phyloP scores from a whole-genome alignment of 768 basidiomycete genomes.

The Goffeauzyma gilvescens region DNA sequence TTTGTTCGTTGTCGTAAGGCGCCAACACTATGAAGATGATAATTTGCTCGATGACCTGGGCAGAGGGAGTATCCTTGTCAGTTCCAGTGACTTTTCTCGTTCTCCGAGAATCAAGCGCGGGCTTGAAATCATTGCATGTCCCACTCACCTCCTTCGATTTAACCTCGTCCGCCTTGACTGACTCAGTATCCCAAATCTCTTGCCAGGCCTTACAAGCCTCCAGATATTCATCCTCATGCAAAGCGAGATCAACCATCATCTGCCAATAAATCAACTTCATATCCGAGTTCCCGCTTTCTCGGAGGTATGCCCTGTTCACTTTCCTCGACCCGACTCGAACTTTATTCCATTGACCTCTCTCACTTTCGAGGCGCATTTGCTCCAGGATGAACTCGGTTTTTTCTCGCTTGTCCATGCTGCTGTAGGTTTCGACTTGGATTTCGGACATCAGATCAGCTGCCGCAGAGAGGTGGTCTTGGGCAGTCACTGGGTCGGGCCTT shows the following conservation, averaged over 20 bases:
- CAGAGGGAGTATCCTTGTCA: conserved; percentile 38
- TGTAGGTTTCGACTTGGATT: conserved; percentile 84
- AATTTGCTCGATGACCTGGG: conserved; percentile 77
- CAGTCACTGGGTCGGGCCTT: conserved; percentile 35
- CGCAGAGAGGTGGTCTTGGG: conserved; percentile 48
- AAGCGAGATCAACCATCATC: conserved; percentile 84
- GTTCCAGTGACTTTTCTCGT: conserved; percentile 6
- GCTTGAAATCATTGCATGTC: no score
- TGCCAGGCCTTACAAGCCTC: conserved; percentile 89
- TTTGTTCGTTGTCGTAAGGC: conserved; percentile 89
- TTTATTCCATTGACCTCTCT: conserved; percentile 62
- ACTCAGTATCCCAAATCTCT: conserved; percentile 92
- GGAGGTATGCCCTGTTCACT: conserved; percentile 81
- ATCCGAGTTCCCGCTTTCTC: conserved; percentile 77
- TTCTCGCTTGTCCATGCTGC: conserved; percentile 90
- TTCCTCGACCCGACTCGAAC: conserved; percentile 80
- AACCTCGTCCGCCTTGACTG: conserved; percentile 61
- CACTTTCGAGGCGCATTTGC: conserved; percentile 63
- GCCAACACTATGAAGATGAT: conserved; percentile 86
- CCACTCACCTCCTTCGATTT: conserved; percentile 27
- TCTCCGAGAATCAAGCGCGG: background rate
- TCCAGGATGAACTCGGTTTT: conserved; percentile 97
- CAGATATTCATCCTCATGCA: conserved; percentile 66
- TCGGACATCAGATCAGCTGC: conserved; percentile 86
- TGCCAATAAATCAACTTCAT: conserved; percentile 91